A percentile compares a stretch with the other conserved stretches of the same genome.
These are phyloP conservation scores for Erysimum pusillum DNA, from an alignment of 441 rosid species.

Conservation along the genomic window DNA sequence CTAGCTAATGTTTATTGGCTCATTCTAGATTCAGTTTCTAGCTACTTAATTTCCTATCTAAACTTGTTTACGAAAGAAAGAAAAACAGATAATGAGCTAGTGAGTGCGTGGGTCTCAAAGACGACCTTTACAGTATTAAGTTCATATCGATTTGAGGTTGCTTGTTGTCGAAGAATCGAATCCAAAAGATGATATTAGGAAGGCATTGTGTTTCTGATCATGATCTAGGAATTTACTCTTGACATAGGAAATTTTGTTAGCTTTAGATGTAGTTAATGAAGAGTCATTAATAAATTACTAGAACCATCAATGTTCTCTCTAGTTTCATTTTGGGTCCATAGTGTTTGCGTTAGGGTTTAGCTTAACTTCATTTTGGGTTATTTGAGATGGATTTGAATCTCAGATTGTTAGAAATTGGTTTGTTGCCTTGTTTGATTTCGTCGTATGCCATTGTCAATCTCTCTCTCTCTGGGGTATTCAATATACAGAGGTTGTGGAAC, in stretches of 20 bases:
- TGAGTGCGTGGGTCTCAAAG: constrained; percentile 2
- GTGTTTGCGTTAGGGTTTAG: background rate
- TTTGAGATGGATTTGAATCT: background rate
- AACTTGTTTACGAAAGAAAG: too few relatives aligned
- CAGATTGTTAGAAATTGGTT: background rate
- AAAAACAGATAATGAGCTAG: background rate
- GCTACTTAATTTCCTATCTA: too few relatives aligned
- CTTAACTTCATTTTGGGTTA: background rate
- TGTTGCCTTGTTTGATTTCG: background rate
- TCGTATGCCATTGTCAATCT: background rate
- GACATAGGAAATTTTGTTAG: background rate
- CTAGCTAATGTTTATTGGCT: too few relatives aligned
- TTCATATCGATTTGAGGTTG: background rate
- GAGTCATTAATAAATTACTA: background rate
- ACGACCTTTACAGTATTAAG: constrained; percentile 2
- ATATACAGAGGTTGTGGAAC: constrained; percentile 85
- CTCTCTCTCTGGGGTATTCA: background rate
- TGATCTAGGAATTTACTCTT: background rate
- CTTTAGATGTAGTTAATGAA: background rate
- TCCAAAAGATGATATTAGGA: background rate
- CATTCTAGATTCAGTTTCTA: too few relatives aligned
- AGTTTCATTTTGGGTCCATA: background rate
- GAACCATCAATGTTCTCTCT: background rate
- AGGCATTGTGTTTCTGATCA: background rate
- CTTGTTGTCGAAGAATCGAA: background rate